phyloP scores from a whole-genome alignment of 768 basidiomycete genomes.

The Chalciporus piperatus region DNA sequence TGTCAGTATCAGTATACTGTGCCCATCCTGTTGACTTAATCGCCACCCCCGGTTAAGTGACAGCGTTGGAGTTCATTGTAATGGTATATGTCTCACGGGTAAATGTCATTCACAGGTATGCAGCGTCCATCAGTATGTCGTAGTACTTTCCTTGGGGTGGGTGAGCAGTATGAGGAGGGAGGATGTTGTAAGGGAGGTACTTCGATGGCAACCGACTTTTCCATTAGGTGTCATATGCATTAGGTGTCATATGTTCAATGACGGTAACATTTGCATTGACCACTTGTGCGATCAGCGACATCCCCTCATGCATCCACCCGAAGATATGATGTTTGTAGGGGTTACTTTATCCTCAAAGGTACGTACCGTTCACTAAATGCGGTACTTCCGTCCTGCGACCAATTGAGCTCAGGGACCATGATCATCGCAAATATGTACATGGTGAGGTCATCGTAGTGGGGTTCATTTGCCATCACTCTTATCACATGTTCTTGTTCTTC shows the following conservation, averaged over 20 bases:
- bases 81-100: no score
- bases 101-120: no score
- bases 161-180: no score
- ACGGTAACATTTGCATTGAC: background rate
- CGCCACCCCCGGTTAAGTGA: no score
- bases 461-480: background rate
- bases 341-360: background rate
- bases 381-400: no score
- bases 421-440: background rate
- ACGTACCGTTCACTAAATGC: no score
- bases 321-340: background rate
- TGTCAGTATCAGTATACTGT: no score
- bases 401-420: background rate
- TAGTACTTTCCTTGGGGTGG: no score
- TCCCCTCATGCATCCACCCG: background rate
- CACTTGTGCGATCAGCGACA: background rate
- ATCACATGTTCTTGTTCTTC: background rate
- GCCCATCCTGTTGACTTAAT: no score
- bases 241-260: background rate
- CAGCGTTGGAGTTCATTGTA: no score
- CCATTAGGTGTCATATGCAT: background rate
- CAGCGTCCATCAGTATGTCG: no score
- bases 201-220: slow-evolving; percentile 1
- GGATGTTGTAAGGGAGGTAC: background rate
- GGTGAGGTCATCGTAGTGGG: background rate